Evolutionary conservation across 1,284 basidiomycete genomes (phyloP).

Genomic region (Lignosus rhinocerotis): DNA sequence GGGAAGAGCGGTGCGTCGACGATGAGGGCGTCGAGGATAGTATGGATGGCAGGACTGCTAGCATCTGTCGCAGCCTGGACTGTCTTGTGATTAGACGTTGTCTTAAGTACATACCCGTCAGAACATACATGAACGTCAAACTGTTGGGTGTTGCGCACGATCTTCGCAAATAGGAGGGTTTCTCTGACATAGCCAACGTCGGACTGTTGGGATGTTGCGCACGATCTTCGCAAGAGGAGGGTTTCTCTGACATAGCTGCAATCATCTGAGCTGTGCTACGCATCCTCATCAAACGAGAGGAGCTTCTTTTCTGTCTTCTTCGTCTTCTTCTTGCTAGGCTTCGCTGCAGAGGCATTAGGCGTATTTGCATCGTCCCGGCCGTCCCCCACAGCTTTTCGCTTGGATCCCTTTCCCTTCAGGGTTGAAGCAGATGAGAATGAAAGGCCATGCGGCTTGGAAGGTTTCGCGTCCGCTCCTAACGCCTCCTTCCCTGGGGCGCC

Average conservation of each 20-base stretch:
- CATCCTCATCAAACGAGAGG: slow-evolving; percentile 59
- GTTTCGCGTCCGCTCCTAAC: slow-evolving; percentile 11
- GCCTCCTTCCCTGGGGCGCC: slow-evolving; percentile 10
- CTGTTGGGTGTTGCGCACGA: too few species aligned
- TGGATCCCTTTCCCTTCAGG: slow-evolving; percentile 33
- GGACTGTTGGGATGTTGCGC: background rate
- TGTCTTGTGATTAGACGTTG: background rate
- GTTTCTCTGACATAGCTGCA: background rate
- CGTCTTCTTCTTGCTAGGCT: slow-evolving; percentile 44
- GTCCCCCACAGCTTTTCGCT: slow-evolving; percentile 44
- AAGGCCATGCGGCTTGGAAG: slow-evolving; percentile 27
- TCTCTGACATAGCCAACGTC: too few species aligned
- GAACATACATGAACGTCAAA: too few species aligned
- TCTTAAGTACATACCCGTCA: background rate
- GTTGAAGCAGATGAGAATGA: slow-evolving; percentile 44
- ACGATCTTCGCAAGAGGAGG: background rate
- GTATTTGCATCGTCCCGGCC: slow-evolving; percentile 30
- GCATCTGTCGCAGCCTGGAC: background rate
- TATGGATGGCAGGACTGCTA: background rate
- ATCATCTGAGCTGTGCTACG: slow-evolving; percentile 1
- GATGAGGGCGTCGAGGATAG: background rate
- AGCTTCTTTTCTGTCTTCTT: slow-evolving; percentile 53
- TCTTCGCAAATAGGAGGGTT: too few species aligned
- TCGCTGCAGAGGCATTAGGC: slow-evolving; percentile 23
- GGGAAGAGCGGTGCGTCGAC: background rate